phyloP scores from a whole-genome alignment of 345 rosid species.

The Iberis pinnata region DNA sequence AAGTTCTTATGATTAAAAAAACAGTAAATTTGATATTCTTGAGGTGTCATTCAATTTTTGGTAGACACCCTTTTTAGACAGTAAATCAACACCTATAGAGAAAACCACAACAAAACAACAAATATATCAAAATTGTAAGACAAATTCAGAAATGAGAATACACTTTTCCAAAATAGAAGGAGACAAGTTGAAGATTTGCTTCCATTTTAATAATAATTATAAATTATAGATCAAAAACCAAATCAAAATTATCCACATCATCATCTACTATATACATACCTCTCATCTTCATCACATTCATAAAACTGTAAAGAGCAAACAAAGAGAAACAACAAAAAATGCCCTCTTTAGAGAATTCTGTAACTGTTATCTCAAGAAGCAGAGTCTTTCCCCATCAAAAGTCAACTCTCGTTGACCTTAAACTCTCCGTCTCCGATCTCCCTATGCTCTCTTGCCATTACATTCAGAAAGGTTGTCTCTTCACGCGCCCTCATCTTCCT shows the following conservation, averaged over 20 bases:
- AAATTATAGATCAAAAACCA: background rate
- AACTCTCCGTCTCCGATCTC: slow-evolving; percentile 90
- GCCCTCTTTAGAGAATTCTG: slow-evolving; percentile 35
- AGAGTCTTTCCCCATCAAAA: slow-evolving; percentile 45
- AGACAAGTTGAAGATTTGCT: slow-evolving; percentile 11
- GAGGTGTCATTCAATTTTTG: no score
- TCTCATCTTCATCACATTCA: no score
- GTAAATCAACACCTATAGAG: no score
- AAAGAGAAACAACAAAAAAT: slow-evolving; percentile 25
- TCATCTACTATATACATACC: slow-evolving; percentile 39
- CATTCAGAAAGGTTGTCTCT: slow-evolving; percentile 83
- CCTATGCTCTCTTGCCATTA: slow-evolving; percentile 96
- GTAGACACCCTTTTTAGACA: no score
- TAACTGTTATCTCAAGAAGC: slow-evolving; percentile 43
- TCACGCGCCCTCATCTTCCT: slow-evolving; percentile 40
- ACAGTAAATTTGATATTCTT: no score
- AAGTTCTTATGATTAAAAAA: no score
- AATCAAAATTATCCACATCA: slow-evolving; percentile 15
- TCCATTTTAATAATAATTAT: background rate
- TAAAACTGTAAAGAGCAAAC: background rate
- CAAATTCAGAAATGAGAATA: no score
- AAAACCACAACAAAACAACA: no score
- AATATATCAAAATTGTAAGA: no score
- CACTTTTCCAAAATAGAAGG: no score
- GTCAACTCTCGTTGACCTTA: slow-evolving; percentile 54